Conservation (phyloP, 768 basidiomycete species). For the Amylocystis lapponica region DNA sequence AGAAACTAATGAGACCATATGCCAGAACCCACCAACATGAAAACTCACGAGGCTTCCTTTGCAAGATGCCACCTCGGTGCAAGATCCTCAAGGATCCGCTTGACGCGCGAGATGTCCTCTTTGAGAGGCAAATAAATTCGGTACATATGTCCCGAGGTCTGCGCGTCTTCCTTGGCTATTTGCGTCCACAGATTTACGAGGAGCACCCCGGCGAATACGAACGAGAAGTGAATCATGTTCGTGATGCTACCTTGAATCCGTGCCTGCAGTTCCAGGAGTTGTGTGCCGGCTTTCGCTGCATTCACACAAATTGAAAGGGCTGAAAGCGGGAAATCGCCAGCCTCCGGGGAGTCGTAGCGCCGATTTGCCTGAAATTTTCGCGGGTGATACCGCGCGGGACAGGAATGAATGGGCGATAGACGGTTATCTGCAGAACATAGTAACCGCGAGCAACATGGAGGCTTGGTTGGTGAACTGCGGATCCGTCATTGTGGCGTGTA, state of each 20-base stretch:
- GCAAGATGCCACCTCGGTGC: constrained; percentile 16
- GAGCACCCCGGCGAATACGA: constrained; percentile 47
- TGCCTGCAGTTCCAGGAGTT: constrained; percentile 45
- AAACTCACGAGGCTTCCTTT: constrained; percentile 14
- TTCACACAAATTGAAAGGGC: constrained; percentile 67
- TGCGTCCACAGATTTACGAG: constrained; percentile 56
- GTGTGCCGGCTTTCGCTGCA: constrained; percentile 54
- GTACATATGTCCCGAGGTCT: too few species aligned
- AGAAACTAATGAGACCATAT: not conserved
- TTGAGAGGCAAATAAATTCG: too few species aligned
- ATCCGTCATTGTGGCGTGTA: constrained; percentile 38
- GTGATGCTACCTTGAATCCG: too few species aligned
- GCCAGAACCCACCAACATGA: not conserved
- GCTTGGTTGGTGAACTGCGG: constrained; percentile 36
- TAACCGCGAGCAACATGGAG: constrained; percentile 41
- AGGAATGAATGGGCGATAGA: constrained; percentile 77
- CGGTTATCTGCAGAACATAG: constrained; percentile 63
- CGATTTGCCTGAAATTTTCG: constrained; percentile 27
- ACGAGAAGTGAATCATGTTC: constrained; percentile 34
- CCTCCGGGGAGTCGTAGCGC: not conserved
- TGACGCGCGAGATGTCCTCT: too few species aligned
- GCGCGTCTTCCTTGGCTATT: constrained; percentile 4
- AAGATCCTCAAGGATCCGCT: constrained; percentile 13
- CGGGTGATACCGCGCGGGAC: constrained; percentile 18
- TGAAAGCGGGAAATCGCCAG: constrained; percentile 37